These are phyloP conservation scores for Metahyphopichia silvanorum DNA, from an alignment of 805 yeast genomes.

Conservation along the genomic window DNA sequence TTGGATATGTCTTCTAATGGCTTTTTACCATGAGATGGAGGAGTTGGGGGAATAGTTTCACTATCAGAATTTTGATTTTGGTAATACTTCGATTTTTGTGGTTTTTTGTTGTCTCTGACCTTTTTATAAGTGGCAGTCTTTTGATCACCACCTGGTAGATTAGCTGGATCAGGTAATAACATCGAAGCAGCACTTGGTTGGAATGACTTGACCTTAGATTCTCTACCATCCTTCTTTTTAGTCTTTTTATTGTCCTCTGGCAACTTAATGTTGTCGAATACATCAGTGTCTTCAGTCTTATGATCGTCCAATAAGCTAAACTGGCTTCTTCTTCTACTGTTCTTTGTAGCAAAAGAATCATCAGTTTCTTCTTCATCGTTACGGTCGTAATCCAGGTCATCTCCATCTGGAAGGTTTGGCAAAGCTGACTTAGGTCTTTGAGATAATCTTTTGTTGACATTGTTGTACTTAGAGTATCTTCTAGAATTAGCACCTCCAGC, in stretches of 20 bases:
- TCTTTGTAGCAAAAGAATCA: conserved; percentile 42
- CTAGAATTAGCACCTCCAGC: conserved; percentile 17
- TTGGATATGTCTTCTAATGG: conserved; percentile 37
- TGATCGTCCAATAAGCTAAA: conserved; percentile 9
- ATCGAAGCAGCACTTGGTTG: conserved; percentile 33
- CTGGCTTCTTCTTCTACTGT: conserved; percentile 17
- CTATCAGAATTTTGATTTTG: conserved; percentile 3
- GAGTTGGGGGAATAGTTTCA: conserved; percentile 15
- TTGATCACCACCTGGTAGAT: conserved; percentile 7
- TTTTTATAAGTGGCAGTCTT: conserved; percentile 14
- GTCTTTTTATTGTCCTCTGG: conserved; percentile 33
- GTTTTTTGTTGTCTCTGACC: conserved; percentile 13
- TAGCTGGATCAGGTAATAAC: conserved; percentile 25
- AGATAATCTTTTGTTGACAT: conserved; percentile 9
- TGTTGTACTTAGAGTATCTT: conserved; percentile 23
- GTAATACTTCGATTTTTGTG: conserved; percentile 1
- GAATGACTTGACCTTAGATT: conserved; percentile 20
- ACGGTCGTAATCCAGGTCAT: background rate
- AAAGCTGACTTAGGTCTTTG: conserved; percentile 25
- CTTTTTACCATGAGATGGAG: conserved; percentile 14
- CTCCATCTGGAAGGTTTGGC: conserved; percentile 24
- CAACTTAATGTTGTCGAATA: conserved; percentile 46
- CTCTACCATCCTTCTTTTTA: conserved; percentile 4
- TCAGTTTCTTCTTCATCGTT: conserved; percentile 13
- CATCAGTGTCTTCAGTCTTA: conserved; percentile 22